Evolutionary conservation across 371 early-diverging fungal species (phyloP).

Genomic region (Syncephalis plumigaleata): DNA sequence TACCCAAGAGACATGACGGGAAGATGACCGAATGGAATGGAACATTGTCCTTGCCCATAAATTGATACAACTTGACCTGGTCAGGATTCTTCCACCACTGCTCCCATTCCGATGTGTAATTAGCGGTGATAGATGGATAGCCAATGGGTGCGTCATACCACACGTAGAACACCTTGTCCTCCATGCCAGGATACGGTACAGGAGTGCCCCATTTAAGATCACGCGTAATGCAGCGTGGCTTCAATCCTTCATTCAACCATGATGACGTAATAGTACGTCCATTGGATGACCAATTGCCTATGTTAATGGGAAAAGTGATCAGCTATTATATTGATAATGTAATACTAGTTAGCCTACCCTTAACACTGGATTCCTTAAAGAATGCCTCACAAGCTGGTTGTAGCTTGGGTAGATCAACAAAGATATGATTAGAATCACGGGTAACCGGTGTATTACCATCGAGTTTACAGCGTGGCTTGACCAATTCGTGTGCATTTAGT

Average conservation of each 20-base stretch:
- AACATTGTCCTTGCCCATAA: conserved; percentile 99
- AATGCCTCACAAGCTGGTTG: conserved; percentile 60
- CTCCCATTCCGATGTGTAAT: conserved; percentile 84
- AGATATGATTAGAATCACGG: conserved; percentile 83
- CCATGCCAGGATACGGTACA: conserved; percentile 81
- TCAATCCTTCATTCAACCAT: conserved; percentile 96
- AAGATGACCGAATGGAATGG: conserved; percentile 99
- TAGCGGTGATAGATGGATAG: conserved; percentile 93
- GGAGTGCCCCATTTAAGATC: conserved; percentile 99
- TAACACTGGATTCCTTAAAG: conserved; percentile 41
- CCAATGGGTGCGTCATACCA: conserved; percentile 99
- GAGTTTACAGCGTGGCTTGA: conserved; percentile 91
- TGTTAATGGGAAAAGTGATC: no score
- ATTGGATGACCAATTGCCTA: conserved; percentile 75
- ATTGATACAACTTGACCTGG: conserved; percentile 91
- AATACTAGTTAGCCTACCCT: conserved; percentile 16
- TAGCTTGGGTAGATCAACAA: conserved; percentile 74
- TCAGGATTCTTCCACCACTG: conserved; percentile 98
- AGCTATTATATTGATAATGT: no score
- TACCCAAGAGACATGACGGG: conserved; percentile 84
- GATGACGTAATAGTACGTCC: conserved; percentile 80
- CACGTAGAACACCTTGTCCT: conserved; percentile 98
- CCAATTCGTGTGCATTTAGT: conserved; percentile 84
- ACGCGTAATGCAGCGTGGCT: conserved; percentile 96
- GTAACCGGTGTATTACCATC: conserved; percentile 69